Evolutionary conservation across 202 grass and related monocot genomes (phyloP), one percentile per base, ranked within the genome.

Genomic region (Hordeum pubiflorum): DNA sequence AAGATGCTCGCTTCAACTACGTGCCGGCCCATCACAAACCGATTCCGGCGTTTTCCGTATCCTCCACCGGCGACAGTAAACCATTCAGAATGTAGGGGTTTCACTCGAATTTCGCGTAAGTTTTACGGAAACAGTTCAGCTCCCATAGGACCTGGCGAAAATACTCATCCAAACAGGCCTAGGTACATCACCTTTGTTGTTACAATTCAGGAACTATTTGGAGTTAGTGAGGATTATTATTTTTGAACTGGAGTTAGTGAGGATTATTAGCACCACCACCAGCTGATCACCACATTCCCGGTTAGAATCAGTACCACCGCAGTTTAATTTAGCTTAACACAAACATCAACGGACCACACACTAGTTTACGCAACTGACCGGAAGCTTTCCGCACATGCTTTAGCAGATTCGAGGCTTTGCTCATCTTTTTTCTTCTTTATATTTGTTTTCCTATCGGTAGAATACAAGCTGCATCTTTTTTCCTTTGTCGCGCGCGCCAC

Each of bases 401-500:
- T 89, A 85, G 75, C 70, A 74, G 92, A 91, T 94, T 94, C 89
- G 44, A 83, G 87, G 67, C 79, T 93, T 84, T 89, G 20, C 41
- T 17, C 9, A 44, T 70, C 69, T 89, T 81, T 84, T 61, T 82
- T 33, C 34, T 61, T 61, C 43, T 72, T 46, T 27, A 10, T 27
- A 27, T 5, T 23, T 64, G 22, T 39, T 75, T 70, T 72, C 82
- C 69, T 70, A 80, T 72, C 63, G 79, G 79, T 85, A 86, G 69
- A 88, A 88, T 82, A 83, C 86, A 90, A 83, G 64, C 54, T 86
- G 83, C 37, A 86, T 72, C 83, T 86, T 86, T 88, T 88, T 86
- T 58, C 69, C 79, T 90, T 90, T 79, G 46, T 50, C 43, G 43
- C 46, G 21, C 31, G 26, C 80, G 18, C 29, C 82, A 81, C 79